phyloP scores from a whole-genome alignment of 2,329 filamentous ascomycete genomes.

The Blastomyces gilchristii region DNA sequence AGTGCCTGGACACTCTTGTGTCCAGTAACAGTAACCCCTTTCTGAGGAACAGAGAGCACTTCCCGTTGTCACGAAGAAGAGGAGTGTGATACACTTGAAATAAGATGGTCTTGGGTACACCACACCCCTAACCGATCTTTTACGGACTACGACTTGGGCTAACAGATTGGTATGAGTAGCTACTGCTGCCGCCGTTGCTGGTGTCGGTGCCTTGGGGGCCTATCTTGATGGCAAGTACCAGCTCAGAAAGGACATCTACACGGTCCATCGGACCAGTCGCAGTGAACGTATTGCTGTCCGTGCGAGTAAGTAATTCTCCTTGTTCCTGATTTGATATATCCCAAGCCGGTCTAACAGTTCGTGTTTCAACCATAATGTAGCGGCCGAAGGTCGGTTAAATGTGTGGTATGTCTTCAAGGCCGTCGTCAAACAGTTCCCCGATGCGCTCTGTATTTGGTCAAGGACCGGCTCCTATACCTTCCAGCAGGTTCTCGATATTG shows the following conservation, averaged over 20 bases:
- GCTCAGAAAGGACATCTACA: conserved; percentile 50
- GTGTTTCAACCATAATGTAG: conserved; percentile 22
- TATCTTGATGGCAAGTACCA: conserved; percentile 63
- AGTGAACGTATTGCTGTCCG: conserved; percentile 36
- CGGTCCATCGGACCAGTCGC: conserved; percentile 36
- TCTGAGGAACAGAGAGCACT: not conserved
- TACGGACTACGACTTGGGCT: not conserved
- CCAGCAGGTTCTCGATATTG: conserved; percentile 45
- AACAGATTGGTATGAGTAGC: conserved; percentile 4
- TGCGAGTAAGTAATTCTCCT: not conserved
- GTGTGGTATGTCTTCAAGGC: conserved; percentile 58
- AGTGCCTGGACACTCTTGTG: not conserved
- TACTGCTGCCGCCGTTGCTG: conserved; percentile 23
- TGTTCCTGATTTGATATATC: not conserved
- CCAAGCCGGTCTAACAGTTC: not conserved
- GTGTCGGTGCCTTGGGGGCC: conserved; percentile 37
- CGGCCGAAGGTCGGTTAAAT: conserved; percentile 44
- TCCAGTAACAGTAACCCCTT: not conserved
- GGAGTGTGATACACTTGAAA: too few relatives aligned
- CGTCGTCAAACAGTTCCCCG: conserved; percentile 42
- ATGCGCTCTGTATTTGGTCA: conserved; percentile 57
- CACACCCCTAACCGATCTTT: not conserved
- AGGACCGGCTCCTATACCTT: conserved; percentile 52
- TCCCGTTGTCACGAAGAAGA: not conserved
- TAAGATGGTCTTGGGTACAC: conserved; percentile 13